Conservation (phyloP, 140 eudicot genomes). For the Stevia rebaudiana region DNA sequence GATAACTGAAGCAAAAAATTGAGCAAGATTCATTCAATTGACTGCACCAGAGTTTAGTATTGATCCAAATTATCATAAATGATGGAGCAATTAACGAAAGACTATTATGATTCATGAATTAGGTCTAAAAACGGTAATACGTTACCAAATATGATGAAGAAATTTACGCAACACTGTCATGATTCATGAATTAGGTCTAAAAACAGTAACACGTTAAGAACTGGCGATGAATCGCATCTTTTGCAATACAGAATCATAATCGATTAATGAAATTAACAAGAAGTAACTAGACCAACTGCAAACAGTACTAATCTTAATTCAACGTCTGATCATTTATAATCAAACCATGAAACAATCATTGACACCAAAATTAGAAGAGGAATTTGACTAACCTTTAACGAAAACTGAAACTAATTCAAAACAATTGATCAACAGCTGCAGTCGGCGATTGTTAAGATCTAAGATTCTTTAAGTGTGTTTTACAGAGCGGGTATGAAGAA, state of each 20-base stretch:
- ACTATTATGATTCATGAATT: too few relatives aligned
- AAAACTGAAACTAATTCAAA: not conserved
- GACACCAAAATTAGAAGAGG: constrained; percentile 9
- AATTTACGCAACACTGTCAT: too few relatives aligned
- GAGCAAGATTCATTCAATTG: not conserved
- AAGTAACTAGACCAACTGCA: not conserved
- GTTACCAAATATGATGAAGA: not conserved
- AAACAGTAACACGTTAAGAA: not conserved
- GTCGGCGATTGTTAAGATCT: not conserved
- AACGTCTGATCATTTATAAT: not conserved
- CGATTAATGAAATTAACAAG: not conserved
- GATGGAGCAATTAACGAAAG: too few relatives aligned
- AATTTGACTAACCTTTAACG: constrained; percentile 16
- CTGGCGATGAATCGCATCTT: not conserved
- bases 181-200: not conserved
- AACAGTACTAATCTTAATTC: not conserved
- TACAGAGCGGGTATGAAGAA: constrained; percentile 9
- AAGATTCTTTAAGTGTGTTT: not conserved
- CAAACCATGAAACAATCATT: not conserved
- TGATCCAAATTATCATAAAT: too few relatives aligned
- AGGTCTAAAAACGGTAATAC: not conserved
- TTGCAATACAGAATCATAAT: not conserved
- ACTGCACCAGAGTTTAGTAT: not conserved
- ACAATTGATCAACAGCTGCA: not conserved
- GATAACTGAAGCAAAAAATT: not conserved